Percentiles rank a stretch among this genome's conserved stretches.
These are phyloP conservation scores for Spergularia marina DNA, from an alignment of 148 eudicot species.

Conservation along the genomic window DNA sequence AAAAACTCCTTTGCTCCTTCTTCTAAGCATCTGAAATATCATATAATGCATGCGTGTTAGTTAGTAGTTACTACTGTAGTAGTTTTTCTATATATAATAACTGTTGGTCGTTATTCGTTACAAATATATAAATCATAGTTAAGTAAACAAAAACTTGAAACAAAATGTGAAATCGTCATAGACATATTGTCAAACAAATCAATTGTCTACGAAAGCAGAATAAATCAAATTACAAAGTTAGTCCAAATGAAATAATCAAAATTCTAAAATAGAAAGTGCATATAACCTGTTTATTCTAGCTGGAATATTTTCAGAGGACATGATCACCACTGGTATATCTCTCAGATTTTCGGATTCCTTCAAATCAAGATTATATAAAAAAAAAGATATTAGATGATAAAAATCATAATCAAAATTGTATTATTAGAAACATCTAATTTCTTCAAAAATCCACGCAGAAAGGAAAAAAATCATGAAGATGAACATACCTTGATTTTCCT, in stretches of 20 bases:
- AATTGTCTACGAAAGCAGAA: no score
- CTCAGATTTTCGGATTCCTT: conserved; percentile 51
- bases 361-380: background rate
- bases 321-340: conserved; percentile 68
- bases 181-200: no score
- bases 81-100: no score
- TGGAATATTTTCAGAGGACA: conserved; percentile 72
- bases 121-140: no score
- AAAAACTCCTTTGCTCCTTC: conserved; percentile 72
- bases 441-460: background rate
- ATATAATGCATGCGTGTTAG: no score
- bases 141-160: no score
- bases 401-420: background rate
- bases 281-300: conserved; percentile 46
- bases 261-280: background rate
- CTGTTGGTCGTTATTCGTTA: no score
- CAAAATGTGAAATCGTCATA: no score
- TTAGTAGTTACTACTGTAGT: no score
- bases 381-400: background rate
- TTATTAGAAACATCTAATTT: background rate
- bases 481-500: conserved; percentile 37
- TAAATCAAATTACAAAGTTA: no score
- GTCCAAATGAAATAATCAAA: background rate
- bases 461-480: background rate
- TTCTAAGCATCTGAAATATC: conserved; percentile 50